Percentiles rank a stretch among this genome's conserved stretches.
Conservation (phyloP, 306 rosid species). For the Sesbania bispinosa region DNA sequence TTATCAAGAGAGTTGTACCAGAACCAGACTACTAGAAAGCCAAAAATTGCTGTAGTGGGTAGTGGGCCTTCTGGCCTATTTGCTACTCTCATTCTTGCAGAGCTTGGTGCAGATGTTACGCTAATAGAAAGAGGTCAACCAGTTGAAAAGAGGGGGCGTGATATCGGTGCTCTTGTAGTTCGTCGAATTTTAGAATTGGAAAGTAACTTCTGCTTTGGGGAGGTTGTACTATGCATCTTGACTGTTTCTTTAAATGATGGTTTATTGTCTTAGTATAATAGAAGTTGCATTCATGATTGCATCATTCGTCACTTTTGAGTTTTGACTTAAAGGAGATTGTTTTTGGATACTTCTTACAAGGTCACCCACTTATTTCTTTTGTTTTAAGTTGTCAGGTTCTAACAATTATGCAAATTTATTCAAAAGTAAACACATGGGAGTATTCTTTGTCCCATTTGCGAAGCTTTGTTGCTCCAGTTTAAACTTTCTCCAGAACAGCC, state of each 20-base stretch:
- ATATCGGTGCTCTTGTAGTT: constrained; percentile 82
- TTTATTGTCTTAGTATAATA: constrained; percentile 5
- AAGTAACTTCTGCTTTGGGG: constrained; percentile 98
- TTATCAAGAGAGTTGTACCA: constrained; percentile 28
- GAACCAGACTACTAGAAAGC: constrained; percentile 38
- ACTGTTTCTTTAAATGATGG: constrained; percentile 21
- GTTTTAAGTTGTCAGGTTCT: not conserved
- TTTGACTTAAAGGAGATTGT: not conserved
- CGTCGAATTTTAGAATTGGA: constrained; percentile 67
- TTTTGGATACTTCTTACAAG: not conserved
- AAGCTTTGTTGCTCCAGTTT: constrained; percentile 9
- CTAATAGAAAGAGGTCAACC: constrained; percentile 97
- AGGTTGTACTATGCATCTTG: constrained; percentile 61
- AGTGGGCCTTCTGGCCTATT: constrained; percentile 95
- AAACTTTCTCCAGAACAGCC: not conserved
- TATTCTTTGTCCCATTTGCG: not conserved
- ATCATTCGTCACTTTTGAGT: not conserved
- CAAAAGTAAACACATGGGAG: not conserved
- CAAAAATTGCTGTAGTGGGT: constrained; percentile 83
- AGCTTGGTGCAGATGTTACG: constrained; percentile 91
- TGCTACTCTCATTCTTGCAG: constrained; percentile 87
- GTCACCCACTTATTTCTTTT: not conserved
- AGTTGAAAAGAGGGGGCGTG: constrained; percentile 91
- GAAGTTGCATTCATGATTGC: constrained; percentile 2
- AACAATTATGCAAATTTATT: not conserved